A percentile compares a stretch with the other conserved stretches of the same genome.
Conservation (phyloP, 768 basidiomycete genomes). For the Phaeolepiota aurea region DNA sequence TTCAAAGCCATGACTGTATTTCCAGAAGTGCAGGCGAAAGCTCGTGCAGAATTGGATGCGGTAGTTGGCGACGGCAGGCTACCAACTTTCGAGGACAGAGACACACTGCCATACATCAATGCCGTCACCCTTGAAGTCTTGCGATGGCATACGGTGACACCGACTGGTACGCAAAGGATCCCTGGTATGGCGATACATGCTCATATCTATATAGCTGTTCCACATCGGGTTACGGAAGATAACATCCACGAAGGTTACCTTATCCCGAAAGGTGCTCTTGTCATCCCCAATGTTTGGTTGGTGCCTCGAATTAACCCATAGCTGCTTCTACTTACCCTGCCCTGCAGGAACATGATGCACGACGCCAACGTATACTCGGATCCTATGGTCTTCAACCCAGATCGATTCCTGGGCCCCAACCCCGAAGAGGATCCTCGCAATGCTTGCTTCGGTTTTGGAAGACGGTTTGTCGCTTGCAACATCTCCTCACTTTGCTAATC, state of each 20-base stretch:
- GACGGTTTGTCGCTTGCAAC: constrained; percentile 22
- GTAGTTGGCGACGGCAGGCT: constrained; percentile 32
- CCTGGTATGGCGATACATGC: neutral
- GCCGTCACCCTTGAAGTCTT: constrained; percentile 28
- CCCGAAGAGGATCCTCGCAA: constrained; percentile 34
- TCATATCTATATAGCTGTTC: constrained; percentile 16
- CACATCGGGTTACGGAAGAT: constrained; percentile 34
- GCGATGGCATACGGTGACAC: constrained; percentile 24
- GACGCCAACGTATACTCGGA: constrained; percentile 33
- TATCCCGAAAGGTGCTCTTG: constrained; percentile 31
- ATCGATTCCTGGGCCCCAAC: constrained; percentile 33
- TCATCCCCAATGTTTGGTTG: constrained; percentile 26
- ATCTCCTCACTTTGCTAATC: neutral
- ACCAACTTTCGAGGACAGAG: constrained; percentile 28
- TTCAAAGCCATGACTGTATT: constrained; percentile 30
- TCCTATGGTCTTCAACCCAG: constrained; percentile 37
- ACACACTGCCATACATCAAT: constrained; percentile 30
- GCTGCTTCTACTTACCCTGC: neutral
- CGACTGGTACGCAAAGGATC: constrained; percentile 18
- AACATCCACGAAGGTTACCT: constrained; percentile 33
- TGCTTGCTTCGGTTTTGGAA: constrained; percentile 46
- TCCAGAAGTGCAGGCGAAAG: constrained; percentile 27
- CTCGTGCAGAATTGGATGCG: constrained; percentile 33
- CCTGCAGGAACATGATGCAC: constrained; percentile 29
- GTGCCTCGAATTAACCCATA: neutral